Base-by-base conservation (phyloP, 345 rosid species). In the Syzygium aqueum region DNA sequence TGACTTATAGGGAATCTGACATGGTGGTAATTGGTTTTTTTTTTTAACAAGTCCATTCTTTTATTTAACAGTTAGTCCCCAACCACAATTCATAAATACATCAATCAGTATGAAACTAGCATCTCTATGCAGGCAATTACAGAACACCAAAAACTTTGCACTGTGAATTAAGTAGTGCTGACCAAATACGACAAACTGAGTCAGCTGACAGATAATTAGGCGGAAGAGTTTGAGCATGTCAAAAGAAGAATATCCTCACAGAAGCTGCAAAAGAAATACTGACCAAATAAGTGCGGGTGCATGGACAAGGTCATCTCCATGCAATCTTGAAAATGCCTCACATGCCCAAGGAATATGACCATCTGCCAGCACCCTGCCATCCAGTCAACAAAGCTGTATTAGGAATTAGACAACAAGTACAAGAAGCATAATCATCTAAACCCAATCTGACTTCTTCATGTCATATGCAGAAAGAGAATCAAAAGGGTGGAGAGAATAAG, bases 301-400 rank as follows among this genome's bases (percentile, higher is more conserved):
- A 92, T 87, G 91, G 88, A 94, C 93, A 89, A 98, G 95, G 89
- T 92, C 93, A 53, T 80, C 92, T 46, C 98, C 97, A 51, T 98
- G 98, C 89, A 96, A 89, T 90, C 91, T 93, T 46, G 99, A 93
- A 93, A 98, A 98, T 59, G 97, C 97, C 90, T 98, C 99, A 50
- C 99, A 96, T 50, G 99, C 98, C 99, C 99, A 98, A n/a, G 99
- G 95, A 88, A 96, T 96, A 89, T 96, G 99, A 54, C 99, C 98
- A 88, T 98, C 99, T 84, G 99, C 99, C 90, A 96, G 90, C 85
- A 98, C 97, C 84, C 99, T 98, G 95, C 86, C 40, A 49, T 28
- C 12, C 14, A 51, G 57, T 84, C 85, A n/a, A 84, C 33, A 84
- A 19, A 51, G 80, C 49, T 21, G 7, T n/a, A 49, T 27, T 51